These are phyloP conservation scores for Capsicum baccatum DNA, from an alignment of 257 asterid species.

Conservation along the genomic window DNA sequence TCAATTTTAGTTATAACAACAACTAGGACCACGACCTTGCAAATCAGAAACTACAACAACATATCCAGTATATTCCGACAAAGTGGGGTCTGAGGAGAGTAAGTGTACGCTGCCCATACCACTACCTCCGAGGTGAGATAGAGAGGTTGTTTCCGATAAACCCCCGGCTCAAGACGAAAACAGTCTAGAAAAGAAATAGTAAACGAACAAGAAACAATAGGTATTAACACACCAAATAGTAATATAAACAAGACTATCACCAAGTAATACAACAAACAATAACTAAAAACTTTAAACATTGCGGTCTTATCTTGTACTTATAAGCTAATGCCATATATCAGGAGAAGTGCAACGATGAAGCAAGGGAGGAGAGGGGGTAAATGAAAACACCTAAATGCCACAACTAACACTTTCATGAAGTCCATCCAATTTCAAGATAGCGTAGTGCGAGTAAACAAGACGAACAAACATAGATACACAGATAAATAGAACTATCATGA, in stretches of 20 bases:
- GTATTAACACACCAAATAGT: no score
- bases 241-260: no score
- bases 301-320: neutral
- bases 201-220: no score
- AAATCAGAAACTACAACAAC: neutral
- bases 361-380: neutral
- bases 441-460: neutral
- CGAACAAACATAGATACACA: neutral
- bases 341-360: neutral
- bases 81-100: no score
- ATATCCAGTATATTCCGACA: no score
- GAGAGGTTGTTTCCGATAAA: no score
- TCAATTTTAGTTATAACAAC: neutral
- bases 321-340: neutral
- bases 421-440: neutral
- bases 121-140: no score
- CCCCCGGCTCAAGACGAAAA: no score
- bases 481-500: neutral
- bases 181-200: no score
- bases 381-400: neutral
- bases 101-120: no score
- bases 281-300: neutral
- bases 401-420: neutral
- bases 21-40: neutral
- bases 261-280: no score